Conservation (phyloP, 2,329 filamentous ascomycete species). For the Botrytis pseudocinerea region DNA sequence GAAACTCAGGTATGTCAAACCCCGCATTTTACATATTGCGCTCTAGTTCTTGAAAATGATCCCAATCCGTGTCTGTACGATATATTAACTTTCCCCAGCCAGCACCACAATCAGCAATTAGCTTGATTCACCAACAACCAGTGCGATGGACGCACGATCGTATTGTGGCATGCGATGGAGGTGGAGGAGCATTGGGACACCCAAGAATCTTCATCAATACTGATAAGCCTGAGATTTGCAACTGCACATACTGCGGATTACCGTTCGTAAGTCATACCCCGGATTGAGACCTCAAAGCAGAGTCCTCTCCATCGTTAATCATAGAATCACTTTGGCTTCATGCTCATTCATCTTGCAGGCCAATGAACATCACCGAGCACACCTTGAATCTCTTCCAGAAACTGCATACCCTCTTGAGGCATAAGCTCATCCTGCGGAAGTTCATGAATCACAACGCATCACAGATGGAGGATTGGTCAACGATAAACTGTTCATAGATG, state of each 20-base stretch:
- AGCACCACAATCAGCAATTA: constrained; percentile 84
- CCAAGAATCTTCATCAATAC: constrained; percentile 96
- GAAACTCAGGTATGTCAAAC: constrained; percentile 71
- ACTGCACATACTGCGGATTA: constrained; percentile 89
- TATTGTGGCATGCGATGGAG: constrained; percentile 85
- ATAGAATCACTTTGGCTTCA: not conserved
- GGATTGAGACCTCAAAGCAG: not conserved
- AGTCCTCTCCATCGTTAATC: not conserved
- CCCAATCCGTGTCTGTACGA: too few relatives aligned
- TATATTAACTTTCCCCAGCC: constrained; percentile 60
- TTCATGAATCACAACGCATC: constrained; percentile 58
- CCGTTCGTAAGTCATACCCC: constrained; percentile 66
- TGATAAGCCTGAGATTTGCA: constrained; percentile 91
- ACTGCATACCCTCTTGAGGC: constrained; percentile 78
- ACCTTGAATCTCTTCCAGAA: constrained; percentile 77
- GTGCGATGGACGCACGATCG: constrained; percentile 87
- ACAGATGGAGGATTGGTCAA: constrained; percentile 61
- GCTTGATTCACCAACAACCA: constrained; percentile 93
- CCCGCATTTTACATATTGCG: not conserved
- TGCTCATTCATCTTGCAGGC: constrained; percentile 56
- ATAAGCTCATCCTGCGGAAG: constrained; percentile 58
- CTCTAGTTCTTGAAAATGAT: not conserved
- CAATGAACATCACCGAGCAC: constrained; percentile 81
- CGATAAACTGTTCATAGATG: constrained; percentile 46
- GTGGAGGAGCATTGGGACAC: constrained; percentile 86